These are phyloP conservation scores for Candolleomyces efflorescens DNA, from an alignment of 768 basidiomycete species.

Conservation along the genomic window DNA sequence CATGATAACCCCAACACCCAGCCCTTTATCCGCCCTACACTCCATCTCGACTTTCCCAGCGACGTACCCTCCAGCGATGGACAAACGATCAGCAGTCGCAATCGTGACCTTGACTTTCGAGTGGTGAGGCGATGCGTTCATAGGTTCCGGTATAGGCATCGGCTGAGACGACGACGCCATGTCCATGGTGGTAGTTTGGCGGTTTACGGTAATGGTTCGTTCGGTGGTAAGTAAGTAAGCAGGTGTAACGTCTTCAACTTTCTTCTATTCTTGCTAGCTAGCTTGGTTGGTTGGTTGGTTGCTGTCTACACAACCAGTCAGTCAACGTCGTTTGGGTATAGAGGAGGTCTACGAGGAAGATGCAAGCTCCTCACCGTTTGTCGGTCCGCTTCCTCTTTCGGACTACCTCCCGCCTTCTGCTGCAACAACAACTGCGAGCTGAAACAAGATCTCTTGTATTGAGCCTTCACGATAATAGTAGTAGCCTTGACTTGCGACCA, in stretches of 20 bases:
- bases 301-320: background rate
- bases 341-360: background rate
- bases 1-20: conserved; percentile 74
- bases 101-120: conserved; percentile 72
- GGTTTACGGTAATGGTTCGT: no score
- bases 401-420: background rate
- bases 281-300: no score
- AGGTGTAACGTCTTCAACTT: no score
- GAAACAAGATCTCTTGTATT: background rate
- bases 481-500: background rate
- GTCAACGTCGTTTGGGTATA: background rate
- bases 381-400: background rate
- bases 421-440: conserved; percentile 2
- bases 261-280: no score
- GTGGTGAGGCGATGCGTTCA: conserved; percentile 80
- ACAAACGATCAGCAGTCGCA: conserved; percentile 52
- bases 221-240: no score
- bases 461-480: background rate
- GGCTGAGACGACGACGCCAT: conserved; percentile 14
- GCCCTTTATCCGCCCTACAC: conserved; percentile 66
- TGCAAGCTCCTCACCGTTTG: no score
- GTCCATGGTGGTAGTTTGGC: background rate
- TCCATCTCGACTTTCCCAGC: conserved; percentile 80
- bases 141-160: conserved; percentile 44
- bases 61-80: conserved; percentile 62